Percentiles rank a stretch among this genome's conserved stretches.
Conservation (phyloP, 345 rosid genomes). For the Orychophragmus violaceus region DNA sequence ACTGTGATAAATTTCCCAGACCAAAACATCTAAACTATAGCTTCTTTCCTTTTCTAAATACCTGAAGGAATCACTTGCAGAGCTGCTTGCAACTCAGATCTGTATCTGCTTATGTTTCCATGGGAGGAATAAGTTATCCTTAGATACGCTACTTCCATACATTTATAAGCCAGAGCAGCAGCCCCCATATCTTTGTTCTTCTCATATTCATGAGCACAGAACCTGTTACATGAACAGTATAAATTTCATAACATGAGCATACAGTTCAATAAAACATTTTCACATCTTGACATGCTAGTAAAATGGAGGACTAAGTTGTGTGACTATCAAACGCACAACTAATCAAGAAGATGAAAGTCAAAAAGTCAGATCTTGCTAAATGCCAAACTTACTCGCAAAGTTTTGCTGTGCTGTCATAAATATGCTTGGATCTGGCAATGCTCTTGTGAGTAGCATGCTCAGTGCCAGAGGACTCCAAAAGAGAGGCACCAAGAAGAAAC, state of each 20-base stretch:
- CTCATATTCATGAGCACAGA: constrained; percentile 93
- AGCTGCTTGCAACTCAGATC: constrained; percentile 61
- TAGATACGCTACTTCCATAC: constrained; percentile 94
- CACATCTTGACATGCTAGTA: constrained; percentile 17
- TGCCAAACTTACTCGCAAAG: constrained; percentile 58
- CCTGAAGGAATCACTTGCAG: constrained; percentile 80
- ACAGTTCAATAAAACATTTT: constrained; percentile 12
- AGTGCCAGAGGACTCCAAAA: constrained; percentile 45
- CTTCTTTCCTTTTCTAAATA: constrained; percentile 22
- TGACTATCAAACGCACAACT: too few species aligned
- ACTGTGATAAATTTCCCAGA: not conserved
- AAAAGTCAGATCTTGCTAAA: constrained; percentile 11
- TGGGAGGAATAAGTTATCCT: constrained; percentile 73
- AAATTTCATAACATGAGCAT: not conserved
- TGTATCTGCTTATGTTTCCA: constrained; percentile 54
- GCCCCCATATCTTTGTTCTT: constrained; percentile 82
- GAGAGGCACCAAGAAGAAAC: constrained; percentile 72
- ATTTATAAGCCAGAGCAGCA: constrained; percentile 96
- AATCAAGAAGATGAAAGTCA: too few species aligned
- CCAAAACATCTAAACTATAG: not conserved
- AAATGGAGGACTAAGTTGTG: too few species aligned
- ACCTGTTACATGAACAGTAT: constrained; percentile 40
- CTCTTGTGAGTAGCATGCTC: constrained; percentile 40
- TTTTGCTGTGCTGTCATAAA: constrained; percentile 52
- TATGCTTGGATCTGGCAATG: constrained; percentile 40